Evolutionary conservation across 140 eudicot genomes (phyloP).

Genomic region (Ambrosia hybrid): DNA sequence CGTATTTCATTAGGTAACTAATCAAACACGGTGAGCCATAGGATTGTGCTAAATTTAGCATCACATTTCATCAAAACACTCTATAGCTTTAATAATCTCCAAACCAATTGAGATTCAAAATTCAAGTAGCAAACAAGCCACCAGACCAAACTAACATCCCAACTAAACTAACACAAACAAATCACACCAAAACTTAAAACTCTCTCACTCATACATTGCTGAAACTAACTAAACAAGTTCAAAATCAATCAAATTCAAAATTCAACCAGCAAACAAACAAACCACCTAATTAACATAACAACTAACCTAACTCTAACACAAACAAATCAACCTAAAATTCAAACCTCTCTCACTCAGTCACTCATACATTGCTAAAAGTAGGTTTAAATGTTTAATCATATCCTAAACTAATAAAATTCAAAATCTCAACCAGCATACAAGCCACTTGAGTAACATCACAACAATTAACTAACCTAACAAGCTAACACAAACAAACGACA

Average conservation of each 20-base stretch:
- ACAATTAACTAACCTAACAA: too few relatives aligned
- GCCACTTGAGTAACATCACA: too few relatives aligned
- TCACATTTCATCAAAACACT: not conserved
- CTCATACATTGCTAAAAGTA: not conserved
- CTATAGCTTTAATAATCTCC: not conserved
- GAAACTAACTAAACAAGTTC: not conserved
- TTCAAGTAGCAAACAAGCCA: too few relatives aligned
- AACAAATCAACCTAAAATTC: slow-evolving; percentile 6
- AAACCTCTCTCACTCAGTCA: not conserved
- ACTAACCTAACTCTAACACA: not conserved
- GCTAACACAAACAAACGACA: too few relatives aligned
- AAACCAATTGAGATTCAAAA: too few relatives aligned
- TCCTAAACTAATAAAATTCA: not conserved
- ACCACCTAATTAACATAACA: not conserved
- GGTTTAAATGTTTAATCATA: not conserved
- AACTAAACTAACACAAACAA: not conserved
- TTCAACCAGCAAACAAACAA: slow-evolving; percentile 1
- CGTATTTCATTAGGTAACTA: not conserved
- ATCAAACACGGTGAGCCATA: slow-evolving; percentile 7
- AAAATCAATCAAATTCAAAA: not conserved
- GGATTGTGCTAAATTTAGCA: slow-evolving; percentile 14
- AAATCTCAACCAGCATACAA: not conserved
- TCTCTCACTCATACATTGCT: too few relatives aligned
- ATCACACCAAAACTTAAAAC: not conserved
- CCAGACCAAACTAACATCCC: not conserved